Base-by-base conservation (phyloP, 164 flowering plant species). In the Liquidambar formosana region DNA sequence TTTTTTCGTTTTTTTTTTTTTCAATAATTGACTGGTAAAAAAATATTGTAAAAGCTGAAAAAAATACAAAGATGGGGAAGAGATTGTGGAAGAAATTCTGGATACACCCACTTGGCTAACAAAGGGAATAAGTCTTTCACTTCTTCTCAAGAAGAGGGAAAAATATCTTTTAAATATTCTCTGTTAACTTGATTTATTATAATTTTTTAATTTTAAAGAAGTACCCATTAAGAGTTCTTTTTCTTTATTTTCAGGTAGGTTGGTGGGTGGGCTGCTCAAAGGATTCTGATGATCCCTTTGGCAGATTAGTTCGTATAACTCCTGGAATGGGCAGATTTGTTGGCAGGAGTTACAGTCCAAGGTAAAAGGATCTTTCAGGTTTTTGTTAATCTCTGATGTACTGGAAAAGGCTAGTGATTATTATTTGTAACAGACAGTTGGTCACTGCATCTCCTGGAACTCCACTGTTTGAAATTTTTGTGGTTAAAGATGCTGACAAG, bases 211-310 rank as follows among this genome's bases (percentile, higher is more conserved):
- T 33, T 33, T 2, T 33, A 6, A 33, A 33, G 6, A 33, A 33
- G 6, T n/a, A 33, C 41, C 2, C 41, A 33, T 33, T 33, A n/a
- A n/a, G n/a, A n/a, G n/a, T 33, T 33, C 6, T 33, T 33, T 6
- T 33, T 33, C 41, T 33, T 27, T 59, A 11, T 61, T 51, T 76
- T 66, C 92, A 95, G 97, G 84, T 91, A 27, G 99, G 99, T 25
- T 95, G 99, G 99, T 95, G 99, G 99, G 92, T 88, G 48, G 97
- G 96, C 66, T 85, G 76, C 75, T 85, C 94, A 22, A 83, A 84
- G 66, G 96, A 87, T 74, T 85, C 90, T 67, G 81, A 80, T 73
- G 97, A 95, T 72, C 97, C 94, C 33, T 91, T 91, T 77, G 99
- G 97, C 43, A 84, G 83, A 79, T 56, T 95, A 15, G 79, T 95